Percentiles rank a stretch among this genome's conserved stretches.
phyloP scores from a whole-genome alignment of 345 rosid species.

The Ceriops tagal region DNA sequence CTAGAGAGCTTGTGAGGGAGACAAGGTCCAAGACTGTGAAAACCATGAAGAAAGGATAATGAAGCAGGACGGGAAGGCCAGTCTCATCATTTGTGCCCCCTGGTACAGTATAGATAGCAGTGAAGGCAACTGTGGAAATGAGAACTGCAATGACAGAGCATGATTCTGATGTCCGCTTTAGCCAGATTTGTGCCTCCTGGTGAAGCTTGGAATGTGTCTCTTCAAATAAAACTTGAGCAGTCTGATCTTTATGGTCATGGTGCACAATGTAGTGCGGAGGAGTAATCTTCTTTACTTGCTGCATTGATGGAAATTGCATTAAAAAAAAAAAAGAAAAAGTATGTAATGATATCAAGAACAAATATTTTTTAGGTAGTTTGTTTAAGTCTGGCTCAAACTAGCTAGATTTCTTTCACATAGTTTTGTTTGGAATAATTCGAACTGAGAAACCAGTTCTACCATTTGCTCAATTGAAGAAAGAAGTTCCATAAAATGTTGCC shows the following conservation, averaged over 20 bases:
- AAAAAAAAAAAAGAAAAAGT: background rate
- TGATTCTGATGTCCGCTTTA: background rate
- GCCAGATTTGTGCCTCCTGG: conserved; percentile 1
- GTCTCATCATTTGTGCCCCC: conserved; percentile 17
- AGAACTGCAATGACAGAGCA: conserved; percentile 7
- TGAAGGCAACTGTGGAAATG: conserved; percentile 8
- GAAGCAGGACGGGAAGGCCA: conserved; percentile 17
- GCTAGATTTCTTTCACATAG: too few species aligned
- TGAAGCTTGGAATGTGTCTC: background rate
- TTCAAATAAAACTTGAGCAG: conserved; percentile 12
- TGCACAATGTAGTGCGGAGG: conserved; percentile 13
- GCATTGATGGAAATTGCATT: background rate
- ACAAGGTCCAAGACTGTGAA: conserved; percentile 23
- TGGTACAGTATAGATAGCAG: conserved; percentile 13
- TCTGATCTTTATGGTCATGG: background rate
- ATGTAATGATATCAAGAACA: background rate
- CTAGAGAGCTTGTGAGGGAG: conserved; percentile 20
- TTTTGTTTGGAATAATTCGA: too few species aligned
- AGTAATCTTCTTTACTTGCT: conserved; percentile 5
- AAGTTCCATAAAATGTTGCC: too few species aligned
- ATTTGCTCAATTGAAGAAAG: too few species aligned
- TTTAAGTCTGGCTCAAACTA: background rate
- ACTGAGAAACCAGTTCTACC: too few species aligned
- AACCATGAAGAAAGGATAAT: conserved; percentile 14
- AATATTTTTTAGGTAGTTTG: background rate